Percentiles rank a stretch among this genome's conserved stretches.
Evolutionary conservation across 441 rosid genomes (phyloP).

Genomic region (Pelargonium myrrhifolium): DNA sequence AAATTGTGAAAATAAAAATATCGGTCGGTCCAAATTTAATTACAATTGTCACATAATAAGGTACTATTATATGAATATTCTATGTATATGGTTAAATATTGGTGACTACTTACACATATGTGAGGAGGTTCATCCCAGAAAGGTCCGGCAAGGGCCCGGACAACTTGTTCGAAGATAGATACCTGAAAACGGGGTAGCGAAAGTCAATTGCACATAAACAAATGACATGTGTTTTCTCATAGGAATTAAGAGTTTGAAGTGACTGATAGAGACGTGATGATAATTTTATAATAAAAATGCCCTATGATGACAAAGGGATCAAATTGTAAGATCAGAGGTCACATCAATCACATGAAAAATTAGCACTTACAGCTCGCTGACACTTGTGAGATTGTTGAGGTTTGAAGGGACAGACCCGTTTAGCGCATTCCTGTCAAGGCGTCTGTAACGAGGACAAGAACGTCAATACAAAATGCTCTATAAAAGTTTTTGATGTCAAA

Average conservation of each 20-base stretch:
- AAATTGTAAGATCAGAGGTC: no score
- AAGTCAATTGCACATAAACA: neutral
- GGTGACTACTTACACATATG: conserved; percentile 47
- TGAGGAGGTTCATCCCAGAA: conserved; percentile 41
- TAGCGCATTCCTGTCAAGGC: conserved; percentile 56
- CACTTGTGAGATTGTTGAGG: conserved; percentile 42
- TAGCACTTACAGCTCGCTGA: conserved; percentile 43
- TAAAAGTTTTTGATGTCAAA: neutral
- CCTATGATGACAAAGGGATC: no score
- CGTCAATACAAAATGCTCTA: neutral
- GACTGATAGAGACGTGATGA: no score
- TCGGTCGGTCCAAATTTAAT: neutral
- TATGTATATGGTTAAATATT: no score
- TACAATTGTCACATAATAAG: neutral
- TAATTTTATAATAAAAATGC: no score
- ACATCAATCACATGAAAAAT: conserved; percentile 18
- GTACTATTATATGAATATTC: neutral
- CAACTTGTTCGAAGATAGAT: conserved; percentile 53
- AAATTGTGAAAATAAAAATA: conserved; percentile 1
- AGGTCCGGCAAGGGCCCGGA: conserved; percentile 59
- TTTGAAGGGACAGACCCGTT: conserved; percentile 41
- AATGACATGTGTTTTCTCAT: no score
- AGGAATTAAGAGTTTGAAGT: no score
- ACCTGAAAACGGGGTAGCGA: conserved; percentile 34
- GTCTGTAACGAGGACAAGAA: conserved; percentile 33